Evolutionary conservation across 2,329 filamentous ascomycete species (phyloP).

Genomic region (Verruconis gallopava): DNA sequence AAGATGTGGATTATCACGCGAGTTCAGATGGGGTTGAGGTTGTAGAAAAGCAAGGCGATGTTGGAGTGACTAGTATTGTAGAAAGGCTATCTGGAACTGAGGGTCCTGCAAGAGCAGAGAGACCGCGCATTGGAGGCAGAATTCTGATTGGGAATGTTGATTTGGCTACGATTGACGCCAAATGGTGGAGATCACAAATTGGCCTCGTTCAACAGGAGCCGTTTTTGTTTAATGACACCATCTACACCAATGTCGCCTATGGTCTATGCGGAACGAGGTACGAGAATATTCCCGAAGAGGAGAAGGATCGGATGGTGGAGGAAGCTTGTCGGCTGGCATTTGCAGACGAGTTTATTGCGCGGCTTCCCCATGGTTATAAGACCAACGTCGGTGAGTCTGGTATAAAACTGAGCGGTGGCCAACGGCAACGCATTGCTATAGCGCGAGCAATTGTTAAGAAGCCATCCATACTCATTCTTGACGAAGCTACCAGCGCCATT

Average conservation of each 20-base stretch:
- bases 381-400: constrained; percentile 66
- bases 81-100: constrained; percentile 15
- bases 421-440: constrained; percentile 71
- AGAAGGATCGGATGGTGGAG: constrained; percentile 42
- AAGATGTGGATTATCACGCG: background rate
- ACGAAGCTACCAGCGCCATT: constrained; percentile 63
- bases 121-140: constrained; percentile 18
- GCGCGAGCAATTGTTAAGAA: constrained; percentile 56
- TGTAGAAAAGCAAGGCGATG: background rate
- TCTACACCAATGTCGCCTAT: constrained; percentile 27
- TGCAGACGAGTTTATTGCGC: constrained; percentile 25
- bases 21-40: background rate
- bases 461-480: constrained; percentile 54
- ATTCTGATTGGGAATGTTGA: constrained; percentile 20
- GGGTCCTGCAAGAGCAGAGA: background rate
- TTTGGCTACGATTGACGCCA: constrained; percentile 22
- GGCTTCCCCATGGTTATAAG: constrained; percentile 43
- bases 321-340: constrained; percentile 26
- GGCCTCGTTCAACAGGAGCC: constrained; percentile 30
- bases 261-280: constrained; percentile 29
- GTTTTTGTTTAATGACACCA: constrained; percentile 27
- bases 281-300: constrained; percentile 40
- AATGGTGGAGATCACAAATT: constrained; percentile 35
- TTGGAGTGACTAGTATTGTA: constrained; percentile 1
- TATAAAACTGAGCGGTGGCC: constrained; percentile 68